Conservation (phyloP, 129 eudicot species). For the Dittrichia graveolens region DNA sequence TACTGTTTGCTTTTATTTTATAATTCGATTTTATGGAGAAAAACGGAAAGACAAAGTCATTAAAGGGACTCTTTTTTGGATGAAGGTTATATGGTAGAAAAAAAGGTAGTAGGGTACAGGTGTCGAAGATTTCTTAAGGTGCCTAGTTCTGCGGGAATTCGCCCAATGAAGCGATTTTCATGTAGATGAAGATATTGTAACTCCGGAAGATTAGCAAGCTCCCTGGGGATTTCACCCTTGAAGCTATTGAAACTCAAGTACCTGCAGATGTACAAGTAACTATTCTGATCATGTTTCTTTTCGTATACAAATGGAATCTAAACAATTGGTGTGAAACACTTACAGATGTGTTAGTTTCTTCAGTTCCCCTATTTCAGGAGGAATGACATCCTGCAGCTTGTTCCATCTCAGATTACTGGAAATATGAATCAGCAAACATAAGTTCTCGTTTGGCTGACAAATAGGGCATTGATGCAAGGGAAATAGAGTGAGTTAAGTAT, state of each 20-base stretch:
- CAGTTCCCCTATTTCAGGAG: conserved; percentile 96
- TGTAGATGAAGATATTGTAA: conserved; percentile 86
- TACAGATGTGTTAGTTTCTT: conserved; percentile 90
- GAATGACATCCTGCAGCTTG: conserved; percentile 94
- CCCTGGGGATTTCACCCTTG: conserved; percentile 91
- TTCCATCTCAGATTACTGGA: conserved; percentile 93
- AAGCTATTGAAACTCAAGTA: conserved; percentile 93
- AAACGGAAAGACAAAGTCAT: neutral
- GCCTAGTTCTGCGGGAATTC: conserved; percentile 96
- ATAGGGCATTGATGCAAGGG: neutral
- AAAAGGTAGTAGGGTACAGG: conserved; percentile 49
- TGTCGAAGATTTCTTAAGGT: conserved; percentile 78
- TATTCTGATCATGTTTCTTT: conserved; percentile 10
- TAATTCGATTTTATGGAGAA: neutral
- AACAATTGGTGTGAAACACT: conserved; percentile 39
- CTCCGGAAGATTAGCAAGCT: conserved; percentile 92
- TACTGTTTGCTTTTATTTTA: neutral
- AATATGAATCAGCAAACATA: conserved; percentile 25
- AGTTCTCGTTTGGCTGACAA: conserved; percentile 1
- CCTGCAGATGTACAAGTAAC: conserved; percentile 43
- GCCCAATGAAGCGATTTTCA: conserved; percentile 88
- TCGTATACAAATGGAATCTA: neutral
- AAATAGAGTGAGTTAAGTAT: too few species aligned
- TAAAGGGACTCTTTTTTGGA: neutral
- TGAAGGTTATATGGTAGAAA: conserved; percentile 19